A percentile compares a stretch with the other conserved stretches of the same genome.
These are phyloP conservation scores for Globisporangium abappressorium DNA, from an alignment of 352 stramenopile genomes.

Conservation along the genomic window DNA sequence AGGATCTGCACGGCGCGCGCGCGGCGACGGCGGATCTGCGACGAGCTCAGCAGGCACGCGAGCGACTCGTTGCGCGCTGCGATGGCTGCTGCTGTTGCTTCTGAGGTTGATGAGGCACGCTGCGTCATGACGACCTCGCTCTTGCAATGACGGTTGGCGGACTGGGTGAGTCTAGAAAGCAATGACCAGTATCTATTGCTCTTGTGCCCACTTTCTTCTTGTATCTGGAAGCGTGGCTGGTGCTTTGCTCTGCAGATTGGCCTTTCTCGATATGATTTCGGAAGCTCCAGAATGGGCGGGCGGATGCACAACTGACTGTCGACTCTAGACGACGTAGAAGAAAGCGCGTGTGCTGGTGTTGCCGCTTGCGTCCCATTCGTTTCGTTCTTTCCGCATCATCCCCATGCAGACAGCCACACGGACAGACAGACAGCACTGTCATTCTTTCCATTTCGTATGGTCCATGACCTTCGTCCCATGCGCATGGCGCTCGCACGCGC, in stretches of 20 bases:
- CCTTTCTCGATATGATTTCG: neutral
- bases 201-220: too few relatives aligned
- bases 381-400: neutral
- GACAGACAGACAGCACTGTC: neutral
- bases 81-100: neutral
- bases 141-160: neutral
- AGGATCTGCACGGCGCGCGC: conserved; percentile 15
- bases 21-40: conserved; percentile 10
- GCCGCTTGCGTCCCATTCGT: neutral
- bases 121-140: neutral
- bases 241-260: neutral
- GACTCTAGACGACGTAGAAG: neutral
- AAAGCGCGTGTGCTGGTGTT: neutral
- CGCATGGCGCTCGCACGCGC: neutral
- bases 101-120: neutral
- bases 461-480: neutral
- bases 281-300: neutral
- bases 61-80: neutral
- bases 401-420: neutral
- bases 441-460: neutral
- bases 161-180: too few relatives aligned
- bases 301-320: neutral
- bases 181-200: too few relatives aligned
- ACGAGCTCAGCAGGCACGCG: conserved; percentile 4
- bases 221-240: neutral